These are phyloP conservation scores for Sugiyamaella paludigena DNA, from an alignment of 1,139 yeast genomes.

Conservation along the genomic window DNA sequence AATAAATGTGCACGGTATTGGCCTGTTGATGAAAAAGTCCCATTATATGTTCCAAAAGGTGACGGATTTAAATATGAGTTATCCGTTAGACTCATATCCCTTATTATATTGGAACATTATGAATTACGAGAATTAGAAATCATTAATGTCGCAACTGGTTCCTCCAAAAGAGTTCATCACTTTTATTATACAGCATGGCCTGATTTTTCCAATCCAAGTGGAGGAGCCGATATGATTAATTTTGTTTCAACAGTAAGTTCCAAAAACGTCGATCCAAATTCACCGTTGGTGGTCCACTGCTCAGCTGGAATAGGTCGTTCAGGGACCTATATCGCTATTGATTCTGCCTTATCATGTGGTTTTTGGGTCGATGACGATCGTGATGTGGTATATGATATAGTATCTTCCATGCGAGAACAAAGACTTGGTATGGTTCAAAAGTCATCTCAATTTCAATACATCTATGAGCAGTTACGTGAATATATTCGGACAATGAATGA, in stretches of 20 bases:
- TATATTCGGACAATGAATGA: no score
- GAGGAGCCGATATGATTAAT: constrained; percentile 41
- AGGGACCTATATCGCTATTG: constrained; percentile 72
- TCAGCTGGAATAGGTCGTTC: constrained; percentile 87
- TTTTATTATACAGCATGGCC: constrained; percentile 57
- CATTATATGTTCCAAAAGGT: constrained; percentile 19
- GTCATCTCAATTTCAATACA: constrained; percentile 51
- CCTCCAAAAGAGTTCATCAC: constrained; percentile 46
- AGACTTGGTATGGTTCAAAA: constrained; percentile 72
- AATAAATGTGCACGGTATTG: constrained; percentile 77
- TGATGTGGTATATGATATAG: constrained; percentile 39
- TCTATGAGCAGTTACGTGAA: constrained; percentile 40
- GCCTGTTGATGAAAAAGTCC: constrained; percentile 44
- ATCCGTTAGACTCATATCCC: constrained; percentile 16
- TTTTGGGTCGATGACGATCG: constrained; percentile 16
- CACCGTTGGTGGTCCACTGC: constrained; percentile 62
- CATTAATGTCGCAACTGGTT: constrained; percentile 12
- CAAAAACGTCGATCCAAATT: constrained; percentile 28
- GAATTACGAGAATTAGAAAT: constrained; percentile 22
- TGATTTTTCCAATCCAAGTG: constrained; percentile 50
- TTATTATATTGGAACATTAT: constrained; percentile 11
- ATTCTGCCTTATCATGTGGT: constrained; percentile 44
- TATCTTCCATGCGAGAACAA: constrained; percentile 49
- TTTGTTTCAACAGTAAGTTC: constrained; percentile 36
- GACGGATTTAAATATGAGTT: constrained; percentile 19